phyloP scores from a whole-genome alignment of 2,329 filamentous ascomycete genomes.

The Pyrenochaeta sp. region DNA sequence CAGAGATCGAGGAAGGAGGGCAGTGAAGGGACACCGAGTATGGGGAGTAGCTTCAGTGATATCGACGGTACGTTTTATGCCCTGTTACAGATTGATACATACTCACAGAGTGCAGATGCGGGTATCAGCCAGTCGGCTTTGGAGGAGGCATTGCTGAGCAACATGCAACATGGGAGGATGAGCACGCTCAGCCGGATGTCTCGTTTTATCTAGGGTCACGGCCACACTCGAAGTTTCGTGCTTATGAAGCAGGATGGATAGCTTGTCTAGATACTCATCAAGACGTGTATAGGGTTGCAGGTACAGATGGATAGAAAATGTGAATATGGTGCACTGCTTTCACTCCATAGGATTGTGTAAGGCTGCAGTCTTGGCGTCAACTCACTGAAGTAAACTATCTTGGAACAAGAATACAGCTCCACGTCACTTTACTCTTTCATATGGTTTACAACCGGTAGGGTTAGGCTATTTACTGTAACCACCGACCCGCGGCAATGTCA shows the following conservation, averaged over 20 bases:
- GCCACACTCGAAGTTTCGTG: too few relatives aligned
- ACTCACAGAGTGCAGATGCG: conserved; percentile 63
- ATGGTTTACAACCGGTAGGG: background rate
- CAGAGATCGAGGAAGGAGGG: conserved; percentile 34
- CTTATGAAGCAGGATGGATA: background rate
- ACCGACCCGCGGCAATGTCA: conserved; percentile 4
- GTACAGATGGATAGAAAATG: background rate
- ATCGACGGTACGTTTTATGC: conserved; percentile 68
- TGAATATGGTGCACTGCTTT: background rate
- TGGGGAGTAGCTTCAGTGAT: conserved; percentile 84
- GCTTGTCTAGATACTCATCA: background rate
- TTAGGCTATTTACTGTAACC: background rate
- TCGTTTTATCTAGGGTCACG: conserved; percentile 50
- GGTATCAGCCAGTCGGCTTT: conserved; percentile 82
- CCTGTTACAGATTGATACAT: conserved; percentile 4
- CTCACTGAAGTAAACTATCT: background rate
- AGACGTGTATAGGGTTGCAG: background rate
- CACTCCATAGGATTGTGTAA: background rate
- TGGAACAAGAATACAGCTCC: too few relatives aligned
- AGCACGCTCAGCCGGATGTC: conserved; percentile 74
- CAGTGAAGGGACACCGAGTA: conserved; percentile 48
- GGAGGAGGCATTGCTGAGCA: conserved; percentile 78
- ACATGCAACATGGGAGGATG: conserved; percentile 73
- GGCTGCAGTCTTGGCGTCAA: conserved; percentile 13
- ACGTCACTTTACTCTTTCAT: background rate